These are phyloP conservation scores for Fusarium beomiforme DNA, from an alignment of 2,329 filamentous ascomycete genomes.

Conservation along the genomic window DNA sequence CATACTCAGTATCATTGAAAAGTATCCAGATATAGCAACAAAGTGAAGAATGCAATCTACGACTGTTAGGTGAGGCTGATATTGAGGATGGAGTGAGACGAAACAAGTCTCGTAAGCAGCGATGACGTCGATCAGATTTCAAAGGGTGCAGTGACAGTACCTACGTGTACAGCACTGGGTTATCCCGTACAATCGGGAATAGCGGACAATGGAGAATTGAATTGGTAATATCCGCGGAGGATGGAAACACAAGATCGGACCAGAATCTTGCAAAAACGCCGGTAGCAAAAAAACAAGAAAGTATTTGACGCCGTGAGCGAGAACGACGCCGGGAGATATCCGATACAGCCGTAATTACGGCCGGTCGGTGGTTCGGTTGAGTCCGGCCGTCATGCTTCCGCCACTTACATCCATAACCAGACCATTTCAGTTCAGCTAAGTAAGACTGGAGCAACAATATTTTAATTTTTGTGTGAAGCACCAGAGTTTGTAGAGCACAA, in stretches of 20 bases:
- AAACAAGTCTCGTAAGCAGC: slow-evolving; percentile 23
- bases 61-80: slow-evolving; percentile 15
- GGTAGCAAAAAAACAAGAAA: background rate
- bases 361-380: slow-evolving; percentile 31
- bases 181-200: slow-evolving; percentile 21
- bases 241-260: slow-evolving; percentile 1
- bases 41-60: background rate
- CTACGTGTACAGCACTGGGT: background rate
- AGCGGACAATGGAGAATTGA: background rate
- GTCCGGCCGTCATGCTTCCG: slow-evolving; percentile 22
- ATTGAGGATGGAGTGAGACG: slow-evolving; percentile 27
- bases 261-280: slow-evolving; percentile 18
- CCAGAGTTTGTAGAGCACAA: background rate
- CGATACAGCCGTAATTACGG: slow-evolving; percentile 43
- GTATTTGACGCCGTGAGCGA: slow-evolving; percentile 1
- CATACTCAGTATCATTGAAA: background rate
- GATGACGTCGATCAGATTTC: slow-evolving; percentile 27
- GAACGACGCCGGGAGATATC: slow-evolving; percentile 16
- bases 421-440: background rate
- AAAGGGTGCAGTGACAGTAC: background rate
- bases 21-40: slow-evolving; percentile 23
- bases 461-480: background rate
- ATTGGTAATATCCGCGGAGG: slow-evolving; percentile 20
- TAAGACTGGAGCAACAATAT: background rate
- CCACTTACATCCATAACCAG: background rate